Evolutionary conservation across 352 stramenopile genomes (phyloP), one percentile per base, ranked within the genome.

Genomic region (Globisporangium alternatum): DNA sequence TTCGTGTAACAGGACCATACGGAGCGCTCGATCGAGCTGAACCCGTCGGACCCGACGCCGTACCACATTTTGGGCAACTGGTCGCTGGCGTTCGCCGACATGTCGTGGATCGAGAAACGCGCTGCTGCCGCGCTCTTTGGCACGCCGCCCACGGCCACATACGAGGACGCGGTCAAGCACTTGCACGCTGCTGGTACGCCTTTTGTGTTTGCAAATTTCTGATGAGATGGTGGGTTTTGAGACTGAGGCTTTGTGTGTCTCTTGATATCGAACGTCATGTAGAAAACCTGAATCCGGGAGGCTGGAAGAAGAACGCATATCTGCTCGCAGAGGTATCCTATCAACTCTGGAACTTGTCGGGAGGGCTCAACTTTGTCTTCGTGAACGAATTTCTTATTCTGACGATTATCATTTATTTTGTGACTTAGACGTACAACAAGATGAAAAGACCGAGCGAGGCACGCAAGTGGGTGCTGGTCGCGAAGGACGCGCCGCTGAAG

Each of bases 221-320:
- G 25, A 22, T 2, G 22, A 19, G 28, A 56, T 21, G 17, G 4
- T 56, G 5, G 25, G 22, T 21, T 17, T 15, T 15, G 6, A 19
- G 19, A 22, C 19, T 45, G 15, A 45, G 21, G 13, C 15, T 54
- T 3, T 35, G 8, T 37, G 25, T 31, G 15, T 6, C n/a, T 54
- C 7, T 10, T 45, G 19, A 45, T 48, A 33, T 51, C 60, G 19
- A 6, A 28, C 35, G 53, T 62, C 60, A 13, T 59, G 45, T 30
- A 88, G 84, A 93, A 62, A 66, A 69, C 19, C 72, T 90, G 28
- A 88, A 76, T 28, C 84, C 84, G 5, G 78, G 79, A 1, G 87
- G 81, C 51, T 93, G 84, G 84, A 93, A 93, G 72, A 89, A 89
- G 61, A 93, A 93, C 44, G 62, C 69, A 48, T 89, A 83, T 60